Conservation (phyloP, 768 basidiomycete genomes). For the Xerocomellus dryophilus region DNA sequence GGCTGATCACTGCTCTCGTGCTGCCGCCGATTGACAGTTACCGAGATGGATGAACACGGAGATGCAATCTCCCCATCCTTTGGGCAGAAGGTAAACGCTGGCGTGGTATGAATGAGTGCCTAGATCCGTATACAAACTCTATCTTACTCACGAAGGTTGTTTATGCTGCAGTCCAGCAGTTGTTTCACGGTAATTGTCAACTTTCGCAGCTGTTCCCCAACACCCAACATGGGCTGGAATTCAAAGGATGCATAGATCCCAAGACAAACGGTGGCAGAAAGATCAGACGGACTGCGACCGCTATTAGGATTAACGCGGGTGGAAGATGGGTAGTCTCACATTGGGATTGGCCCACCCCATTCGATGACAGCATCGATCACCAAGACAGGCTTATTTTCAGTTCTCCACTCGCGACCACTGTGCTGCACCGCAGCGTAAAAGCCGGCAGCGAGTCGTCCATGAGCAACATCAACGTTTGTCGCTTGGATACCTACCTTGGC, state of each 20-base stretch:
- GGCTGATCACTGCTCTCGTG: neutral
- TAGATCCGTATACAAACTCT: too few relatives aligned
- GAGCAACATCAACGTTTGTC: neutral
- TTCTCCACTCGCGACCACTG: neutral
- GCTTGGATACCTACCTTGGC: neutral
- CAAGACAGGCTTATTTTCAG: neutral
- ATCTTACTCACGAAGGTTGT: neutral
- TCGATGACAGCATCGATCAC: neutral
- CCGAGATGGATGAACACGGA: neutral
- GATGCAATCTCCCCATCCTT: neutral
- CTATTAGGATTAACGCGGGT: neutral
- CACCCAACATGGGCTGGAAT: constrained; percentile 2
- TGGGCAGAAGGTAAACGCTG: neutral
- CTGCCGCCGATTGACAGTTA: neutral
- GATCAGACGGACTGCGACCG: neutral
- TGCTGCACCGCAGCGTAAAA: neutral
- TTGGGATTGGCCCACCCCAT: constrained; percentile 1
- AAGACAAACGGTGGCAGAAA: neutral
- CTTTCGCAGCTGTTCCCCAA: neutral
- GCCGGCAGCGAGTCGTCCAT: neutral
- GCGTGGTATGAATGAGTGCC: neutral
- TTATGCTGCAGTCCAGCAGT: neutral
- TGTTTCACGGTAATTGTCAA: neutral
- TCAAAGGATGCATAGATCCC: constrained; percentile 1
- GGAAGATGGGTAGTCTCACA: neutral